Evolutionary conservation across 768 basidiomycete genomes (phyloP), one percentile per base, ranked within the genome.

Genomic region (Lactarius psammicola): DNA sequence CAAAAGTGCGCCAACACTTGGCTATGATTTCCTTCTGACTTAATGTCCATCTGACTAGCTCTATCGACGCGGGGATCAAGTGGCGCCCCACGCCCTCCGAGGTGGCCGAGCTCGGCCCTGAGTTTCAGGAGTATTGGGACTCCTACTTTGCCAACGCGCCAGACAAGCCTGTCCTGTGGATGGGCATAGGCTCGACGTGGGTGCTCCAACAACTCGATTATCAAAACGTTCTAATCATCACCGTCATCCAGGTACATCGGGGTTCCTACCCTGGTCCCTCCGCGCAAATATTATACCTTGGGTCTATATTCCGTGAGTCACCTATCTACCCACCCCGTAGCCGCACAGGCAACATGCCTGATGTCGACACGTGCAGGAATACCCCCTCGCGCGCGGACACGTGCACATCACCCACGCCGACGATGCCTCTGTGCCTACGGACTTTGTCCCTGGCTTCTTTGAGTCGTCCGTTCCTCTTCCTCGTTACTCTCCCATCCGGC

Each of bases 151-250:
- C 74, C 30, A 74, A 77, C 31, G 78, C 77, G 2, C 81, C 82
- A 0, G 87, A 88, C 70, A 87, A 87, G 69, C 80, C 85, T 11
- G 81, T 84, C 3, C 69, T 82, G 64, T 76, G 80, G 53, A 70
- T 85, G 15, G 80, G 79, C 0, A 66, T 77, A 0, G 66, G 80
- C 26, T 74, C 81, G 4, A 79, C 77, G 83, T 87, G 70, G 56
- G 79, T 73, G 6, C 34, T 18, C 30, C 2, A 17, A 23, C n/a
- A n/a, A 4, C 10, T n/a, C 10, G n/a, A 11, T 46, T 46, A 3
- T 46, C 0, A 46, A n/a, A 3, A 11, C 4, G 3, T 3, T 23
- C n/a, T n/a, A n/a, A 46, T 2, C n/a, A 23, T 46, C 18, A 42
- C 44, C 9, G 4, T 23, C 10, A n/a, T 46, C 9, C 38, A 62